Evolutionary conservation across 371 early-diverging fungal genomes (phyloP).

Genomic region (Capillidium heterosporum): DNA sequence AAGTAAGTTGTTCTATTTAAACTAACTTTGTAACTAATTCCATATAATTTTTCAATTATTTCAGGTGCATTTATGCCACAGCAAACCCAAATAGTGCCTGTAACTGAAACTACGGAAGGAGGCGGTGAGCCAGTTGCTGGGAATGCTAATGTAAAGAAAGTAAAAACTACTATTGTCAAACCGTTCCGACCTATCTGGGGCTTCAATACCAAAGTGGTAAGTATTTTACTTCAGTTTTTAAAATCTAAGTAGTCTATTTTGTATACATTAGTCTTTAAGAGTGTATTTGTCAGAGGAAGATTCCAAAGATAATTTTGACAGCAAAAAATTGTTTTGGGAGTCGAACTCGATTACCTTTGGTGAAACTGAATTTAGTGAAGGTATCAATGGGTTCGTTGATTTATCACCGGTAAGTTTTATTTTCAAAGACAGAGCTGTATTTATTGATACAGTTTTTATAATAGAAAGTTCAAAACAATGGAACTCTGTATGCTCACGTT

Average conservation of each 20-base stretch:
- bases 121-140: not conserved
- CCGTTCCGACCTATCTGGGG: not conserved
- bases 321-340: not conserved
- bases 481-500: constrained; percentile 65
- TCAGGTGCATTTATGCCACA: not conserved
- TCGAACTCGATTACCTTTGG: not conserved
- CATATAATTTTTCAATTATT: not conserved
- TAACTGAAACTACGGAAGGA: not conserved
- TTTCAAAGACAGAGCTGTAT: not conserved
- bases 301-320: not conserved
- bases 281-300: not conserved
- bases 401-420: not conserved
- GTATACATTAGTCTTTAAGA: not conserved
- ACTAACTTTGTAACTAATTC: not conserved
- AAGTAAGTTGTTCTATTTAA: not conserved
- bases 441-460: not conserved
- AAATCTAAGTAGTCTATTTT: not conserved
- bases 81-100: not conserved
- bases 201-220: not conserved
- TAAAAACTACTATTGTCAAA: not conserved
- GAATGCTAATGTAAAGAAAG: not conserved
- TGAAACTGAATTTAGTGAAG: not conserved
- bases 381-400: too few species aligned
- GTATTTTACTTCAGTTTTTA: not conserved
- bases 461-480: constrained; percentile 53